Evolutionary conservation across 164 flowering plant species (phyloP).

Genomic region (Liquidambar formosana): DNA sequence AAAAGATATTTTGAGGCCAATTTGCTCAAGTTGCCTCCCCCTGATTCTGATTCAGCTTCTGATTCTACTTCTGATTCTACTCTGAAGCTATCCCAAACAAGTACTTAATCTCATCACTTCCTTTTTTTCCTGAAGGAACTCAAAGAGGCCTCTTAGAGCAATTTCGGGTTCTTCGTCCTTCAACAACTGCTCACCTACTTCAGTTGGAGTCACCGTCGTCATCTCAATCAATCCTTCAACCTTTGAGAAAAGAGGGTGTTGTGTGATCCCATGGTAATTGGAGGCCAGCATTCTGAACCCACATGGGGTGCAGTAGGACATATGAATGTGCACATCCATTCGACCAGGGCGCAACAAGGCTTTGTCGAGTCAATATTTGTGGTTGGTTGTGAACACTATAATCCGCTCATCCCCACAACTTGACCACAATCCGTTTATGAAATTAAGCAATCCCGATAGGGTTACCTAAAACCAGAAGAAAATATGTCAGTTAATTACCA

Average conservation of each 20-base stretch:
- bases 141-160: constrained; percentile 23
- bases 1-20: no score
- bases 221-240: constrained; percentile 25
- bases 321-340: constrained; percentile 52
- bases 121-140: constrained; percentile 24
- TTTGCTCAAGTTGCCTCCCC: no score
- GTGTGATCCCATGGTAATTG: constrained; percentile 33
- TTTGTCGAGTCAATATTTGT: constrained; percentile 41
- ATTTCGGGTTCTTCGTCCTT: constrained; percentile 24
- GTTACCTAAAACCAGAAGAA: constrained; percentile 22
- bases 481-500: background rate
- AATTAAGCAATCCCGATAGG: constrained; percentile 44
- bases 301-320: constrained; percentile 50
- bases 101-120: background rate
- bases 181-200: constrained; percentile 37
- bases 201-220: constrained; percentile 37
- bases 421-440: constrained; percentile 48
- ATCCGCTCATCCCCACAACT: constrained; percentile 52
- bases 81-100: no score
- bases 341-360: constrained; percentile 50
- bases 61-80: no score
- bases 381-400: constrained; percentile 50
- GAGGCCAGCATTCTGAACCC: constrained; percentile 44
- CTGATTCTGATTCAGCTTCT: no score
- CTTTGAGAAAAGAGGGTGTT: constrained; percentile 32